Base-by-base conservation (phyloP, 1,284 basidiomycete species). In the Cutaneotrichosporon sp. region DNA sequence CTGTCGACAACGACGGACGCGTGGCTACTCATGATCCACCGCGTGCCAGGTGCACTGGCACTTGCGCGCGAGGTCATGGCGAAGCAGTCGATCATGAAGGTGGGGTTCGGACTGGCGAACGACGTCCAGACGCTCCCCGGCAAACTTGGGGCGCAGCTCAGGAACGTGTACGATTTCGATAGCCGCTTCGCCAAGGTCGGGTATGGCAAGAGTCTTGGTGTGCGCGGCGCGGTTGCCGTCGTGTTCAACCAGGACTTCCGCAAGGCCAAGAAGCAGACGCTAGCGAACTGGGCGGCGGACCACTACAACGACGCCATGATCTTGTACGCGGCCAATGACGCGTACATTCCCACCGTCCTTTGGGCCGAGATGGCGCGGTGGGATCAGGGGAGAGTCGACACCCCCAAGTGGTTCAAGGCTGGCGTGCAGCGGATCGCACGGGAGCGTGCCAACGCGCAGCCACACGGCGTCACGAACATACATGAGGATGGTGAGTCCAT, bases 41-140 rank as follows among this genome's bases (percentile, higher is more conserved):
- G 11, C 49, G 22, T 14, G 10, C 49, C 22, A 9, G 13, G 26
- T 13, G 49, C 22, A 6, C 11, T 50, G 11, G 49, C 7, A 5
- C 49, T 50, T 22, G 49, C 11, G 49, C 49, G 49, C 26, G 49
- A 50, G 49, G 14, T 50, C 22, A 50, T 50, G 49, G 49, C 26
- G 26, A 8, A 30, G 22, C 4, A 26, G 49, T 30, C 21, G 10
- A 49, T 49, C n/a, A 8, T 49, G n/a, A 49, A 49, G 22, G 47
- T 49, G n/a, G 47, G 47, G 22, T 50, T 50, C 26, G 22, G 49
- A 22, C 49, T 50, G 22, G 11, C 10, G 9, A 50, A 50, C 26
- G 49, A 50, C 49, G 13, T 30, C 22, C 9, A 30, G 22, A 50
- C 22, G 26, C 49, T 50, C 10, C 49, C 22, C 1, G 11, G 9